Base-by-base conservation (phyloP, 257 asterid species). In the Ajuga chamaepitys region DNA sequence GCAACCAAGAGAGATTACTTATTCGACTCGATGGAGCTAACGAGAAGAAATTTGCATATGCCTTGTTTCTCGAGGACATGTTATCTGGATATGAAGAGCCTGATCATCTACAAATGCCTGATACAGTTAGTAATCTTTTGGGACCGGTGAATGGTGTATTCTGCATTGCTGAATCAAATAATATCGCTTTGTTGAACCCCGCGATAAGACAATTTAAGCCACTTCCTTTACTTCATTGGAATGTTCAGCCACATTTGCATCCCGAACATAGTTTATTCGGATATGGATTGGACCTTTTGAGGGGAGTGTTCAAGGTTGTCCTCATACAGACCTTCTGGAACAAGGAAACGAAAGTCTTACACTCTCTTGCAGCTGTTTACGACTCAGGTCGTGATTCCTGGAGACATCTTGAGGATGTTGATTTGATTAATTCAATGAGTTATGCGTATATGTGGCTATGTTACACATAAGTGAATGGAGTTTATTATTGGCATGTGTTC, bases 61-160 rank as follows among this genome's bases (percentile, higher is more conserved):
- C 68, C 12, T 64, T 76, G 64, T 74, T 20, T 58, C 54, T 2
- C 37, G 83, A 78, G 24, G 75, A 45, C 13, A 34, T 11, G 1
- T 55, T 54, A 47, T 40, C 58, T 58, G 61, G 18, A 38, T 62
- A 50, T 14, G 67, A 67, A 71, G 80, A 70, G 59, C 78, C 77
- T 3, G 63, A 58, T 45, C 67, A 71, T 67, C 70, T 78, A 0
- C 83, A 63, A 18, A 66, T 75, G 32, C 78, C 77, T 1, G 53
- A 53, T 21, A 26, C 56, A 16, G 60, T 47, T 42, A 54, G 65
- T 55, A 57, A 24, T 65, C 56, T 81, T 38, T 51, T 78, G 67
- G 85, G 86, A 10, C 83, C 89, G 2, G 18, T 83, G 55, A 64
- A 83, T 67, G 86, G 85, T 14, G 24, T 84, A 14, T 70, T 81